These are phyloP conservation scores for Pseudotulostoma volvatum DNA, from an alignment of 495 filamentous ascomycete species.

Conservation along the genomic window DNA sequence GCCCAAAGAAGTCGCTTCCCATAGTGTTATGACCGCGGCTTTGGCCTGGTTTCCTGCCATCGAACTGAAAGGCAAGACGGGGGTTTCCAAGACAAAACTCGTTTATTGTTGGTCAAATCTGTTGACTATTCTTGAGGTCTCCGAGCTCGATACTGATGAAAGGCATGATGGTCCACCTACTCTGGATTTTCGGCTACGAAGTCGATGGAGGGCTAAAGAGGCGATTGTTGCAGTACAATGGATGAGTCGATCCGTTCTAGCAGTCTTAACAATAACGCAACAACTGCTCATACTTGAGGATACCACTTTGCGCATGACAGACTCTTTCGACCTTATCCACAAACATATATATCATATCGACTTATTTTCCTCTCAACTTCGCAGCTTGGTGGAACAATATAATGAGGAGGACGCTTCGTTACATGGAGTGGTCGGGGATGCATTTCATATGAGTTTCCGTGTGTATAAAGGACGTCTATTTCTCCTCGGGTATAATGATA, in stretches of 20 bases:
- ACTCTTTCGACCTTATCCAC: constrained; percentile 80
- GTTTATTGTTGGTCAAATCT: constrained; percentile 98
- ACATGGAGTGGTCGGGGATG: constrained; percentile 93
- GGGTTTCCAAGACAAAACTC: constrained; percentile 47
- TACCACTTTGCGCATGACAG: constrained; percentile 69
- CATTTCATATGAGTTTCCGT: constrained; percentile 94
- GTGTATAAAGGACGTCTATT: constrained; percentile 90
- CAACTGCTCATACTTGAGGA: constrained; percentile 87
- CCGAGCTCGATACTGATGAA: constrained; percentile 48
- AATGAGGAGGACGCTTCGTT: constrained; percentile 78
- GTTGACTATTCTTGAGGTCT: constrained; percentile 76
- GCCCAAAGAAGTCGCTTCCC: constrained; percentile 76
- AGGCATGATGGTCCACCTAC: constrained; percentile 52
- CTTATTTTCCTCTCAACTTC: constrained; percentile 70
- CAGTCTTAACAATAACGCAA: constrained; percentile 83
- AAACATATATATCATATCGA: constrained; percentile 87
- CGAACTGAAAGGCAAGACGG: constrained; percentile 62
- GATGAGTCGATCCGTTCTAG: constrained; percentile 86
- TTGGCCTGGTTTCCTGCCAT: constrained; percentile 96
- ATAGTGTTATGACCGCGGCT: constrained; percentile 82
- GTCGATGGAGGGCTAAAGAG: constrained; percentile 85
- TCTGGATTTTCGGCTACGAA: constrained; percentile 66
- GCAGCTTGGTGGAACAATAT: constrained; percentile 67
- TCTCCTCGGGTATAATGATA: constrained; percentile 74
- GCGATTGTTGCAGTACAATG: constrained; percentile 94